These are phyloP conservation scores for Phaffia australis DNA, from an alignment of 768 basidiomycete species.

Conservation along the genomic window DNA sequence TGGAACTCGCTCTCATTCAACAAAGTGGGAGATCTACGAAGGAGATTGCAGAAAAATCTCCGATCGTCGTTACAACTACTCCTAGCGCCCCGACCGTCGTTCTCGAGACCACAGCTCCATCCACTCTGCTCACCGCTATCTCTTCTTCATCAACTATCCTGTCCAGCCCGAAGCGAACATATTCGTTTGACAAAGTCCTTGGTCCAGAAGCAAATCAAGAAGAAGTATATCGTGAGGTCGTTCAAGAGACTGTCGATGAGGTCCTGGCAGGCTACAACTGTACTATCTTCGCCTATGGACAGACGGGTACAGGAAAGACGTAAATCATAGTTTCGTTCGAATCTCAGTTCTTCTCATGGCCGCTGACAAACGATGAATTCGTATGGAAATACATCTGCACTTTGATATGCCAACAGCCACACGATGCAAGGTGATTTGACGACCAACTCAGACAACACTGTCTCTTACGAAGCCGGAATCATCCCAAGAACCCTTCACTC, in stretches of 20 bases:
- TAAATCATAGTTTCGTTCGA: slow-evolving; percentile 41
- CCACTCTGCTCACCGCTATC: slow-evolving; percentile 28
- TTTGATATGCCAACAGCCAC: slow-evolving; percentile 41
- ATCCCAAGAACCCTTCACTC: slow-evolving; percentile 86
- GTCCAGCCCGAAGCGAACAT: slow-evolving; percentile 46
- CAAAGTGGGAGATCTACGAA: slow-evolving; percentile 55
- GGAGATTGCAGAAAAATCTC: slow-evolving; percentile 74
- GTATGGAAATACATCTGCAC: background rate
- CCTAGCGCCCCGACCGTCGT: slow-evolving; percentile 64
- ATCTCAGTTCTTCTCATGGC: background rate
- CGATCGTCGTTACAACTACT: slow-evolving; percentile 68
- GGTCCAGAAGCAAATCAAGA: slow-evolving; percentile 94
- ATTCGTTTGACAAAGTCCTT: slow-evolving; percentile 90
- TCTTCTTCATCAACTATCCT: slow-evolving; percentile 1
- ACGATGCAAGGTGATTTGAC: slow-evolving; percentile 95
- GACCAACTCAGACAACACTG: slow-evolving; percentile 58
- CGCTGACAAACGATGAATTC: background rate
- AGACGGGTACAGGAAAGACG: slow-evolving; percentile 99
- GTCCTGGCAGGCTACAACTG: slow-evolving; percentile 96
- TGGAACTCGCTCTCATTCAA: background rate
- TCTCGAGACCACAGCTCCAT: slow-evolving; percentile 52
- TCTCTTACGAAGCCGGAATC: slow-evolving; percentile 83
- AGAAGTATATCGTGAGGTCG: slow-evolving; percentile 86
- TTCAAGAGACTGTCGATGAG: slow-evolving; percentile 81
- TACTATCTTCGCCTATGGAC: slow-evolving; percentile 84